Evolutionary conservation across 1,139 yeast genomes (phyloP), one percentile per base, ranked within the genome.

Genomic region (Nematodospora anomalae): DNA sequence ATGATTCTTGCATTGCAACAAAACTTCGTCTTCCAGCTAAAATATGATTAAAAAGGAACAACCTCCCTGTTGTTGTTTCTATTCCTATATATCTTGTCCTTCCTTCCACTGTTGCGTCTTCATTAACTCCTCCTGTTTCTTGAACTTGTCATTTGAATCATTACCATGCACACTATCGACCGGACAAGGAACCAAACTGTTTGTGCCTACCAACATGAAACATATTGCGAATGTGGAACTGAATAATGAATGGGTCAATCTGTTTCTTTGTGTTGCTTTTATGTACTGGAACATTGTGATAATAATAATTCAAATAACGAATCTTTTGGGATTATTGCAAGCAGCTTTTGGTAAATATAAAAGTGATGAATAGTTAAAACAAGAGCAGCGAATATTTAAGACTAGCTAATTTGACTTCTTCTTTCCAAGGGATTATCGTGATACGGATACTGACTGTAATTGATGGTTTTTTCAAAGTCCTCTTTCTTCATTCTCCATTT

Each of bases 181-280:
- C 1, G 94, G 94, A 61, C 94, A 84, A n/a, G 89, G 89, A 34
- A 84, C 58, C 11, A 80, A 49, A 12, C 83, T 76, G 48, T 84
- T 83, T 9, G 86, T 83, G 2, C 83, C 79, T 9, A 84, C 92
- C 36, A 86, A 64, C 37, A 80, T 64, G 43, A 83, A 75, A 32
- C 92, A 83, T 21, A 84, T 79, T 24, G 83, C 74, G 50, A 83
- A 82, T 0, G 92, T 83, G n/a, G 89, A 78, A 22, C 83, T 76
- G 60, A 84, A 84, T 42, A 83, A 69, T 16, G 88, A 81, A 40
- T 76, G 74, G 21, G 88, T 81, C 40, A 83, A 65, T 45, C 65
- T 64, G 41, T 71, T 69, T 53, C 85, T 69, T 38, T 72, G 71
- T 4, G 78, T 67, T 20, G 86, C 84, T 58, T 68, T 76, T 44